Evolutionary conservation across 257 asterid genomes (phyloP).

Genomic region (Gynochthodes officinalis): DNA sequence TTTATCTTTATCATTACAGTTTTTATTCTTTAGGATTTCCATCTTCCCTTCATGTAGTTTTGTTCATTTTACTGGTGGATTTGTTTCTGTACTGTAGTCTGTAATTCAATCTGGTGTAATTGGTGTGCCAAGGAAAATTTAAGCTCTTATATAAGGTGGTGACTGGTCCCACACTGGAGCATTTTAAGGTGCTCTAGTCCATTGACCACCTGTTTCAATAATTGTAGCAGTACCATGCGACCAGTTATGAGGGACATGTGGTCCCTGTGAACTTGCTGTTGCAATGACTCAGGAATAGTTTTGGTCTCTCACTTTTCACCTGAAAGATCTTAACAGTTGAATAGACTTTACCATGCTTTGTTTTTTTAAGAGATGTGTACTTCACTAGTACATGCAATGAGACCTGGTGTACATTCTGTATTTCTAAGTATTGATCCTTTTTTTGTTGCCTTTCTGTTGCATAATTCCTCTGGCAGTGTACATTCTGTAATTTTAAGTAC

Average conservation of each 20-base stretch:
- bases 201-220: no score
- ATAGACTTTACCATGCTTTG: background rate
- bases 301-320: background rate
- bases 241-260: no score
- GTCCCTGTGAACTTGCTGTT: no score
- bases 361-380: background rate
- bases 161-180: background rate
- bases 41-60: background rate
- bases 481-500: conserved; percentile 8
- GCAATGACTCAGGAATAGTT: background rate
- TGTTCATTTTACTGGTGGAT: background rate
- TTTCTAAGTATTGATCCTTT: conserved; percentile 12
- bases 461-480: conserved; percentile 49
- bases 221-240: no score
- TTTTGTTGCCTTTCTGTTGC: conserved; percentile 16
- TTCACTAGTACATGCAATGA: background rate
- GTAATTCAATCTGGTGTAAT: conserved; percentile 1
- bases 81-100: background rate
- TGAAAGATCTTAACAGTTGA: background rate
- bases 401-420: background rate
- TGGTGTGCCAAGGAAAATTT: background rate
- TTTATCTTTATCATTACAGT: background rate
- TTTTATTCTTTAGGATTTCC: background rate
- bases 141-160: background rate
- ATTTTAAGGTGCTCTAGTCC: no score